A percentile compares a stretch with the other conserved stretches of the same genome.
phyloP scores from a whole-genome alignment of 2,329 filamentous ascomycete species.

The Colletotrichum zoysiae region DNA sequence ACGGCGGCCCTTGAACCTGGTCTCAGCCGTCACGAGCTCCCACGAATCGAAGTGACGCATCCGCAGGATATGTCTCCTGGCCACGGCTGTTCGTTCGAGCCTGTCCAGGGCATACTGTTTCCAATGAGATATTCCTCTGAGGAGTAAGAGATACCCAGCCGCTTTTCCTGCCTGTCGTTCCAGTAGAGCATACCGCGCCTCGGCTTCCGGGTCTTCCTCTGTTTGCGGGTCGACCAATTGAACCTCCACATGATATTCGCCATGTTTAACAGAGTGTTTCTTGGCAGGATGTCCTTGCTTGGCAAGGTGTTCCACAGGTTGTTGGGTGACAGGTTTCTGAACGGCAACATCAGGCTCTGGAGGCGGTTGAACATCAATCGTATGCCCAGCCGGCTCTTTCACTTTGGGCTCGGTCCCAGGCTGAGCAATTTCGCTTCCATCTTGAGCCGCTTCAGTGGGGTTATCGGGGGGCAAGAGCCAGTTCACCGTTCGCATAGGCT shows the following conservation, averaged over 20 bases:
- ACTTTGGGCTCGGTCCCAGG: background rate
- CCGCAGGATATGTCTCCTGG: slow-evolving; percentile 77
- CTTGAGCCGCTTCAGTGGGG: background rate
- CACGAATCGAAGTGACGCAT: slow-evolving; percentile 53
- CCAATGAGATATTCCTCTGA: slow-evolving; percentile 63
- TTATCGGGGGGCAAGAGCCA: slow-evolving; percentile 33
- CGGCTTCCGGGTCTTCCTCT: slow-evolving; percentile 1
- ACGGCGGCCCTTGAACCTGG: slow-evolving; percentile 24
- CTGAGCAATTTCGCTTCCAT: background rate
- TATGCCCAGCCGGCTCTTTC: background rate
- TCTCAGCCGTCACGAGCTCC: slow-evolving; percentile 41
- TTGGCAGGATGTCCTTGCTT: slow-evolving; percentile 5
- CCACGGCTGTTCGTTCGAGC: slow-evolving; percentile 73
- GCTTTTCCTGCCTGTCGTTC: slow-evolving; percentile 26
- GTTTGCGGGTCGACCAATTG: background rate
- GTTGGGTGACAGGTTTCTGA: background rate
- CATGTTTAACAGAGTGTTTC: background rate
- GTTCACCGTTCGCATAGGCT: slow-evolving; percentile 26
- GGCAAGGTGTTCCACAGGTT: background rate
- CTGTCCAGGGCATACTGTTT: slow-evolving; percentile 73
- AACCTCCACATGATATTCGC: background rate
- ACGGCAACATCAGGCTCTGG: background rate
- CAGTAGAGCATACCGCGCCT: slow-evolving; percentile 22
- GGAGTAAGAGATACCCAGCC: slow-evolving; percentile 35
- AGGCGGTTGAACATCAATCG: background rate